phyloP scores from a whole-genome alignment of 2,329 filamentous ascomycete genomes.

The Penicillium sp. region DNA sequence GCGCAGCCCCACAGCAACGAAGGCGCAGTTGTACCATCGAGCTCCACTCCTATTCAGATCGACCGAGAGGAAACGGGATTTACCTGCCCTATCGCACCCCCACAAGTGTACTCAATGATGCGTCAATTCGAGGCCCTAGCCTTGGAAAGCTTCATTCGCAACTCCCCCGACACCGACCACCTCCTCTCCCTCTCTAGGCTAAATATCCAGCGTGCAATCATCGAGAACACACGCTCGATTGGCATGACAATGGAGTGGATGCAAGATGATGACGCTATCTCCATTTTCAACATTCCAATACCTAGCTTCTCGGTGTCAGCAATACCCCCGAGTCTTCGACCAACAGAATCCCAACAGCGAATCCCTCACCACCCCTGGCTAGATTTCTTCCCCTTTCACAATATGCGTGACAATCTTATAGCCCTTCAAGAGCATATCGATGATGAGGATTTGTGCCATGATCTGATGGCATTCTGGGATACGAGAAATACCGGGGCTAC shows the following conservation, averaged over 20 bases:
- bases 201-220: constrained; percentile 30
- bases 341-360: constrained; percentile 34
- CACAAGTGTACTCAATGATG: not conserved
- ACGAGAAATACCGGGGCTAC: constrained; percentile 15
- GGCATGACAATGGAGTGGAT: constrained; percentile 21
- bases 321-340: constrained; percentile 31
- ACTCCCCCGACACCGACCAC: constrained; percentile 23
- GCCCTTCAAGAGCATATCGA: constrained; percentile 28
- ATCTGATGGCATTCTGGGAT: constrained; percentile 31
- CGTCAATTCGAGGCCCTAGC: constrained; percentile 5
- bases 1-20: not conserved
- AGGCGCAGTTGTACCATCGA: not conserved
- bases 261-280: constrained; percentile 15
- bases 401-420: constrained; percentile 42
- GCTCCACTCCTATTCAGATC: not conserved
- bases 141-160: constrained; percentile 4
- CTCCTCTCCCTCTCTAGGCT: constrained; percentile 25
- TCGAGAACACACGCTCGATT: constrained; percentile 22
- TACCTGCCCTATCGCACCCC: constrained; percentile 2
- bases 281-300: constrained; percentile 16
- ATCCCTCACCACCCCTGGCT: constrained; percentile 40
- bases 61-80: not conserved
- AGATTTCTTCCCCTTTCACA: constrained; percentile 44
- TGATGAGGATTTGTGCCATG: constrained; percentile 40
- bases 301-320: constrained; percentile 2